A percentile compares a stretch with the other conserved stretches of the same genome.
Conservation (phyloP, 108 stramenopile genomes). For the Mediolabrus comicus region DNA sequence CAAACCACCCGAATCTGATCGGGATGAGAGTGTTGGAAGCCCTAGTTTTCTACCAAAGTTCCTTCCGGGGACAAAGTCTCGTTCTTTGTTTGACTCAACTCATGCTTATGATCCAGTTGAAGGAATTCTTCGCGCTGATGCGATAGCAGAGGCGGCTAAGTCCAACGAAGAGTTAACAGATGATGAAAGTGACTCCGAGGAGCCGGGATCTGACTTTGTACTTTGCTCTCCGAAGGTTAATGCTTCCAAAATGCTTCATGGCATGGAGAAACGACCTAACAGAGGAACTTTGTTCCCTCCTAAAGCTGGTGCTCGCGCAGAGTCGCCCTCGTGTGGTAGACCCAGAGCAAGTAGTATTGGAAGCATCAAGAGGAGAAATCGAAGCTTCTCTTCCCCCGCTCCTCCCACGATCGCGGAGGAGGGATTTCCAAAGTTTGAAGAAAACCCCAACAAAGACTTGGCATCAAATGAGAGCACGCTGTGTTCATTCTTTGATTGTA, state of each 20-base stretch:
- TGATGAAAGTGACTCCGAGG: constrained; percentile 32
- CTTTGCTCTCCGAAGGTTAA: constrained; percentile 5
- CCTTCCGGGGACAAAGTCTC: constrained; percentile 4
- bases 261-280: not conserved
- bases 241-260: not conserved
- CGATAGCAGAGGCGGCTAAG: constrained; percentile 32
- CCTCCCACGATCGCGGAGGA: constrained; percentile 10
- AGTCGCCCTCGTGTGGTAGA: constrained; percentile 7
- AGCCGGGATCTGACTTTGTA: constrained; percentile 14
- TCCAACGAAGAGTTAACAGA: constrained; percentile 35
- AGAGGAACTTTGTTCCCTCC: not conserved
- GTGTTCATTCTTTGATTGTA: constrained; percentile 15
- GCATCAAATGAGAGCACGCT: not conserved
- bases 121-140: constrained; percentile 24
- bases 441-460: not conserved
- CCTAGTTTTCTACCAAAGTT: constrained; percentile 30
- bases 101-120: constrained; percentile 9
- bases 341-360: not conserved
- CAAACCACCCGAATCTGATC: not conserved
- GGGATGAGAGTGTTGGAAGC: not conserved
- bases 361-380: not conserved
- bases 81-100: constrained; percentile 16
- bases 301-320: not conserved
- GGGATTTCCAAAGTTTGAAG: not conserved
- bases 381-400: not conserved